phyloP scores from a whole-genome alignment of 1,284 basidiomycete genomes.

The Lentinus polychrous region DNA sequence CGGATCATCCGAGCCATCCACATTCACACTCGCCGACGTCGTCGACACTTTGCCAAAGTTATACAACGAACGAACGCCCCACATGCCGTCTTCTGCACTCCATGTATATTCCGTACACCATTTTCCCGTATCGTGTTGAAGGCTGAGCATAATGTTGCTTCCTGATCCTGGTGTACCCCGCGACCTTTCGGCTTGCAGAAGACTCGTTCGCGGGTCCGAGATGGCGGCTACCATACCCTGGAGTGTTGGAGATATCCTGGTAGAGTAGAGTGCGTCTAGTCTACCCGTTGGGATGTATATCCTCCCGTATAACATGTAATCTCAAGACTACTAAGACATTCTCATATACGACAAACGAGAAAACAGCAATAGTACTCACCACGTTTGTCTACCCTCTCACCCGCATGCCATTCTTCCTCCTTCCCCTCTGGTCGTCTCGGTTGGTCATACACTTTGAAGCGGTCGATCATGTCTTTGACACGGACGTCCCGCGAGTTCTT shows the following conservation, averaged over 20 bases:
- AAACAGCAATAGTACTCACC: conserved; percentile 41
- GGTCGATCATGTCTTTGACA: conserved; percentile 87
- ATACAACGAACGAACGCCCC: conserved; percentile 84
- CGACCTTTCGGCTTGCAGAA: conserved; percentile 35
- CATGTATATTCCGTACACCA: conserved; percentile 95
- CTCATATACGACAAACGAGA: background rate
- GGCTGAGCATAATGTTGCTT: conserved; percentile 81
- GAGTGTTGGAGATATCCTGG: conserved; percentile 67
- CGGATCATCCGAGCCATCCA: conserved; percentile 27
- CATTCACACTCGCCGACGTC: conserved; percentile 15
- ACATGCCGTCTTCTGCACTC: conserved; percentile 91
- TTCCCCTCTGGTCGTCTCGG: conserved; percentile 70
- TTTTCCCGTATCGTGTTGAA: conserved; percentile 89
- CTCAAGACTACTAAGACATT: conserved; percentile 29
- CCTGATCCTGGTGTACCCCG: conserved; percentile 28
- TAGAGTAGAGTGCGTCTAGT: conserved; percentile 86
- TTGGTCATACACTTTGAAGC: conserved; percentile 75
- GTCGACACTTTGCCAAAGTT: conserved; percentile 73
- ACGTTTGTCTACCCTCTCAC: conserved; percentile 68
- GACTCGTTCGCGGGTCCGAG: conserved; percentile 57
- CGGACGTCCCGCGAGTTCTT: conserved; percentile 65
- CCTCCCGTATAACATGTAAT: conserved; percentile 89
- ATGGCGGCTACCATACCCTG: conserved; percentile 69
- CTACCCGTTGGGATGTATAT: conserved; percentile 86
- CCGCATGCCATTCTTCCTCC: conserved; percentile 75